Evolutionary conservation across 1,139 yeast genomes (phyloP).

Genomic region (Suhomyces yuchorum): DNA sequence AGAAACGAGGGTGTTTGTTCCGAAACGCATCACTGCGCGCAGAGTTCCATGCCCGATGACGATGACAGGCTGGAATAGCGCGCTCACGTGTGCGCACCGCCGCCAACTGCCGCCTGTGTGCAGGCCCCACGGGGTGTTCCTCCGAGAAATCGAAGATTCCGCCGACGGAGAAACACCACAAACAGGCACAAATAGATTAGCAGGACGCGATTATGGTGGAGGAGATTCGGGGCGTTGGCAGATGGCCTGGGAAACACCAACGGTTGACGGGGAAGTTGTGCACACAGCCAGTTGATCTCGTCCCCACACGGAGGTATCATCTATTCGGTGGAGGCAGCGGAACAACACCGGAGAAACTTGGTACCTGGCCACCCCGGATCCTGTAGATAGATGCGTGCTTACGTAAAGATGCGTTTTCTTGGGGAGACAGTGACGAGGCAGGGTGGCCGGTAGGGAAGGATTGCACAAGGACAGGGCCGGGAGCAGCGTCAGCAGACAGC

Average conservation of each 20-base stretch:
- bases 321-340: neutral
- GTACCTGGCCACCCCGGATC: neutral
- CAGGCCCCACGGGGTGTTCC: constrained; percentile 4
- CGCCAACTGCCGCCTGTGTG: neutral
- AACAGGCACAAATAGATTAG: neutral
- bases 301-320: neutral
- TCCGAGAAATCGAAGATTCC: constrained; percentile 2
- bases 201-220: neutral
- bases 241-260: neutral
- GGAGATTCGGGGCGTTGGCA: neutral
- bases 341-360: neutral
- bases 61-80: neutral
- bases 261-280: neutral
- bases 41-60: neutral
- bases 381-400: neutral
- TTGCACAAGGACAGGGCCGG: neutral
- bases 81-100: neutral
- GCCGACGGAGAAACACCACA: constrained; percentile 2
- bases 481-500: neutral
- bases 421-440: neutral
- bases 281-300: too few species aligned
- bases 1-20: constrained; percentile 18
- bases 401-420: neutral
- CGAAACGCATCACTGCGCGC: constrained; percentile 4
- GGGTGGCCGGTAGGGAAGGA: neutral